These are phyloP conservation scores for Starmerella stigmatis DNA, from an alignment of 805 yeast species.

Conservation along the genomic window DNA sequence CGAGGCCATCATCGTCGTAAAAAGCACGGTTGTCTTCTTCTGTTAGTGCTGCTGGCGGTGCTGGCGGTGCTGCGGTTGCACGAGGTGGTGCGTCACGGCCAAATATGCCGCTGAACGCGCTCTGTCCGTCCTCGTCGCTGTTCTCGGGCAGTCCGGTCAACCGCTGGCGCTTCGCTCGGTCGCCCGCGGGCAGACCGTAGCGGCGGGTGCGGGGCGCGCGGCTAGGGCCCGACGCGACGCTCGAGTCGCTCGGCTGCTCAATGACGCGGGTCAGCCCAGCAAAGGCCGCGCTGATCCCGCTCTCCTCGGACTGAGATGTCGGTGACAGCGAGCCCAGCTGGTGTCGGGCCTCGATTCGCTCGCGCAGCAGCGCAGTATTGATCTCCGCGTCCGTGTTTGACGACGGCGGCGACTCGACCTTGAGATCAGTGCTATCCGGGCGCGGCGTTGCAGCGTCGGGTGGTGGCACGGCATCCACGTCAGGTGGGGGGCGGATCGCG, in stretches of 20 bases:
- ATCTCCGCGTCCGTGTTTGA: neutral
- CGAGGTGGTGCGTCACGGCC: too few relatives aligned
- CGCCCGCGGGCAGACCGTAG: neutral
- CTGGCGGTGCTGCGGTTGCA: neutral
- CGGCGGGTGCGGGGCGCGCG: too few relatives aligned
- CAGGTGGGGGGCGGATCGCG: constrained; percentile 3
- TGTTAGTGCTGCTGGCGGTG: neutral
- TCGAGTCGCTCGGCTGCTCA: neutral
- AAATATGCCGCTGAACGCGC: neutral
- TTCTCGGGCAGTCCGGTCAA: neutral
- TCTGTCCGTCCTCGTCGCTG: neutral
- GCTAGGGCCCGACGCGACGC: neutral
- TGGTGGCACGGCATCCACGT: neutral
- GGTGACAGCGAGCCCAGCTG: neutral
- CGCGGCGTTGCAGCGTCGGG: neutral
- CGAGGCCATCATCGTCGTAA: neutral
- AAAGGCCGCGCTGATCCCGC: neutral
- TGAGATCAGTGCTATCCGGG: neutral
- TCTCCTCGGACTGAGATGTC: neutral
- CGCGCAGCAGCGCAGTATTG: constrained; percentile 1
- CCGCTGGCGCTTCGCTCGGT: neutral
- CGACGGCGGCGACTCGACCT: neutral
- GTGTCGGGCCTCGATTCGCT: constrained; percentile 2
- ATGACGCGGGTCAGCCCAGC: neutral
- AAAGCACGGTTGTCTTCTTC: too few relatives aligned